phyloP scores from a whole-genome alignment of 768 basidiomycete species.

The Macrocybe gigantea region DNA sequence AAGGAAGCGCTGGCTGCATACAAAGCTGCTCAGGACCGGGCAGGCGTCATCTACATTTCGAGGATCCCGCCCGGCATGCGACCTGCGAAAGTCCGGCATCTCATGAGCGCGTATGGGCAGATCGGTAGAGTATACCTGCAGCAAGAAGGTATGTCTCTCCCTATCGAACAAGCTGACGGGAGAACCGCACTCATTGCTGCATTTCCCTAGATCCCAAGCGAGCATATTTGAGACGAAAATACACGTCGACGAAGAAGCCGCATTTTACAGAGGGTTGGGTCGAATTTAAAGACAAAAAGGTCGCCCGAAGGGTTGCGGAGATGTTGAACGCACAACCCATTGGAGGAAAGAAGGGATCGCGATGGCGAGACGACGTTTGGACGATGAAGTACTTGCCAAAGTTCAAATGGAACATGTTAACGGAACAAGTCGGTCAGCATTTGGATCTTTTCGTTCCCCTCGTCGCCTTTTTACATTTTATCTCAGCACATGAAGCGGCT shows the following conservation, averaged over 20 bases:
- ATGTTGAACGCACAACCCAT: constrained; percentile 97
- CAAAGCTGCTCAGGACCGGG: constrained; percentile 63
- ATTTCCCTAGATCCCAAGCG: constrained; percentile 63
- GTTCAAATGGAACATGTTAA: constrained; percentile 99
- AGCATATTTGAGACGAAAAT: constrained; percentile 79
- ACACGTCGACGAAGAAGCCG: constrained; percentile 76
- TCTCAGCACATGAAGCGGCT: constrained; percentile 86
- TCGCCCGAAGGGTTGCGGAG: constrained; percentile 85
- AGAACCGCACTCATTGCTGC: no score
- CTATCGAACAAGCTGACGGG: no score
- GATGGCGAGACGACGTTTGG: constrained; percentile 98
- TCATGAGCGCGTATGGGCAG: constrained; percentile 87
- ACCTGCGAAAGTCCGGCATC: constrained; percentile 89
- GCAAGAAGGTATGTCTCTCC: constrained; percentile 64
- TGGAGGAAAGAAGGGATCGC: constrained; percentile 84
- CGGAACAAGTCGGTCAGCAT: constrained; percentile 91
- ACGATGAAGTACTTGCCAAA: constrained; percentile 98
- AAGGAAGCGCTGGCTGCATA: constrained; percentile 71
- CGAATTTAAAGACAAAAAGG: constrained; percentile 91
- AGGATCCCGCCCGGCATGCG: constrained; percentile 98
- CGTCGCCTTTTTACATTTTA: background rate
- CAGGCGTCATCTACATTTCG: constrained; percentile 92
- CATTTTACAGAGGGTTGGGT: constrained; percentile 98
- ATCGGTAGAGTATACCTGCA: constrained; percentile 91
- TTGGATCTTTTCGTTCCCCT: background rate